phyloP scores from a whole-genome alignment of 192 early-diverging fungal genomes.

The Lobosporangium transversale region DNA sequence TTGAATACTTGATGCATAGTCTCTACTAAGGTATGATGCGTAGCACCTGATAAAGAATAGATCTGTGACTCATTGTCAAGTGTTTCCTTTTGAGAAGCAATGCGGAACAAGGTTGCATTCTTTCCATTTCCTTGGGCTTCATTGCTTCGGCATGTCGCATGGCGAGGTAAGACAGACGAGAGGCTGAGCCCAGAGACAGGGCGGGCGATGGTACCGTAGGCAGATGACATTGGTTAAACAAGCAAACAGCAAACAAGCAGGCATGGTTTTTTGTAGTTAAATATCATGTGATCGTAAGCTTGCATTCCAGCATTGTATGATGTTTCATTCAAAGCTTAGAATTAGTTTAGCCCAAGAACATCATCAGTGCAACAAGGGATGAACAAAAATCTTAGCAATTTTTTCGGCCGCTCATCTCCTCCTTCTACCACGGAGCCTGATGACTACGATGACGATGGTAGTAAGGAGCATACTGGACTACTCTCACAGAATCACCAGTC shows the following conservation, averaged over 20 bases:
- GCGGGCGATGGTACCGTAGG: slow-evolving; percentile 41
- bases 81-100: slow-evolving; percentile 9
- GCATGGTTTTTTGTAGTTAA: neutral
- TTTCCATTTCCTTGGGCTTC: neutral
- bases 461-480: slow-evolving; percentile 20
- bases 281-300: too few relatives aligned
- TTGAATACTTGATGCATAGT: slow-evolving; percentile 68
- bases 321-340: too few relatives aligned
- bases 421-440: neutral
- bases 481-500: neutral
- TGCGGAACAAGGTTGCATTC: slow-evolving; percentile 26
- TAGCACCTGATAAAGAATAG: slow-evolving; percentile 10
- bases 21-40: slow-evolving; percentile 29
- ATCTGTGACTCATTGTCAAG: neutral
- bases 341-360: too few relatives aligned
- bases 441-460: slow-evolving; percentile 32
- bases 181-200: slow-evolving; percentile 28
- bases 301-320: too few relatives aligned
- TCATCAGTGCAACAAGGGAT: too few relatives aligned
- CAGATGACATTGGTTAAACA: slow-evolving; percentile 36
- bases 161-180: slow-evolving; percentile 28
- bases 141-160: slow-evolving; percentile 2
- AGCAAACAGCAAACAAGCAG: neutral
- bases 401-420: too few relatives aligned
- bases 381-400: too few relatives aligned